Evolutionary conservation across 495 filamentous ascomycete genomes (phyloP).

Genomic region (Astrothelium macrocarpum): DNA sequence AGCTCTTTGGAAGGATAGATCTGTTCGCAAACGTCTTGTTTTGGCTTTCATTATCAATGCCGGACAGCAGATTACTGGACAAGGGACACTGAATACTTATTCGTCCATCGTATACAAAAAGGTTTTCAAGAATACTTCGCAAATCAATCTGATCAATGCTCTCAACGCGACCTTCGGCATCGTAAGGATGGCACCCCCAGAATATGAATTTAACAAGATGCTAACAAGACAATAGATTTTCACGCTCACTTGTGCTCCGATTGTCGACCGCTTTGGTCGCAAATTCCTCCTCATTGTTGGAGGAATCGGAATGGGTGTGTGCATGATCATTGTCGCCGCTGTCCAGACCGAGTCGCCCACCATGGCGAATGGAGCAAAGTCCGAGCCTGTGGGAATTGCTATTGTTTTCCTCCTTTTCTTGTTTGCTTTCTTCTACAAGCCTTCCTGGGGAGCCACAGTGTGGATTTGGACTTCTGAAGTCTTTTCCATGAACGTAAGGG

Average conservation of each 20-base stretch:
- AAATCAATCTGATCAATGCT: slow-evolving; percentile 25
- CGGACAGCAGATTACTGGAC: slow-evolving; percentile 53
- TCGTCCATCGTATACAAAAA: slow-evolving; percentile 56
- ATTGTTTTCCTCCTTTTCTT: slow-evolving; percentile 55
- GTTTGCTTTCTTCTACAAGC: slow-evolving; percentile 62
- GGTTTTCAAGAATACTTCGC: slow-evolving; percentile 41
- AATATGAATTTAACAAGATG: not conserved
- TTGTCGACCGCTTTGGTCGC: slow-evolving; percentile 44
- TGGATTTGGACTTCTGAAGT: slow-evolving; percentile 62
- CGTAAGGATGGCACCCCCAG: not conserved
- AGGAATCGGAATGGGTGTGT: slow-evolving; percentile 49
- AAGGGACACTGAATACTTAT: slow-evolving; percentile 55
- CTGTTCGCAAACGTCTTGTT: slow-evolving; percentile 46
- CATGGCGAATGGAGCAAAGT: slow-evolving; percentile 38
- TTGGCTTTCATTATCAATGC: slow-evolving; percentile 49
- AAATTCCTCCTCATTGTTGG: slow-evolving; percentile 49
- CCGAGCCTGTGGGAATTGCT: slow-evolving; percentile 49
- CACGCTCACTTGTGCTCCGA: slow-evolving; percentile 26
- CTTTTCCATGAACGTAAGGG: slow-evolving; percentile 58
- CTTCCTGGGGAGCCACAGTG: slow-evolving; percentile 55
- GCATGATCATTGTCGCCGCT: slow-evolving; percentile 28
- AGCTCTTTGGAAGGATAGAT: slow-evolving; percentile 52
- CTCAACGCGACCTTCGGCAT: slow-evolving; percentile 35
- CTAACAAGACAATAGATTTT: slow-evolving; percentile 10
- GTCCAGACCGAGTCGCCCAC: slow-evolving; percentile 40